phyloP scores from a whole-genome alignment of 2,329 filamentous ascomycete genomes.

The Akanthomyces lecanii region DNA sequence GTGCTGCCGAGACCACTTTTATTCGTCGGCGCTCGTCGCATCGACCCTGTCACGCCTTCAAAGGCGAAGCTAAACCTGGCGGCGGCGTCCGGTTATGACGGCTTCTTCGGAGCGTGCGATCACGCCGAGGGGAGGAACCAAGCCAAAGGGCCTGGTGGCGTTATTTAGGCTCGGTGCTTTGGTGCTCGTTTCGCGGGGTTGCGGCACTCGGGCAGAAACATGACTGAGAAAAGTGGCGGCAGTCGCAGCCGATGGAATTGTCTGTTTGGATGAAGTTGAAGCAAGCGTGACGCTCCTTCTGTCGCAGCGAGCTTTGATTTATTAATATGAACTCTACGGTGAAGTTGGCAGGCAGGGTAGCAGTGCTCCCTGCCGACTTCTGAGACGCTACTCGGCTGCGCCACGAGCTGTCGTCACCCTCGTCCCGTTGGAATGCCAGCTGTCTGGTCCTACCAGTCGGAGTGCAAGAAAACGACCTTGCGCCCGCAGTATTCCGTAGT shows the following conservation, averaged over 20 bases:
- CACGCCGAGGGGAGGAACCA: neutral
- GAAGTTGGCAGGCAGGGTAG: neutral
- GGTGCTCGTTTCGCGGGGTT: neutral
- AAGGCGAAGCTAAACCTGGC: neutral
- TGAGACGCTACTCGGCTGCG: neutral
- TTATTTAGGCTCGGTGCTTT: neutral
- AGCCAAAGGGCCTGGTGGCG: neutral
- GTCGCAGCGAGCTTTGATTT: neutral
- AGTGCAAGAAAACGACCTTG: too few relatives aligned
- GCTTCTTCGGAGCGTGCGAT: neutral
- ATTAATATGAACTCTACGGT: neutral
- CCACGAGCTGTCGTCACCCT: constrained; percentile 1
- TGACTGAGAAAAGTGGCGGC: neutral
- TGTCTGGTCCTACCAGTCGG: too few relatives aligned
- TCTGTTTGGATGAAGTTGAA: neutral
- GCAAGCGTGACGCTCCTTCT: neutral
- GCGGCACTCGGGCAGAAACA: neutral
- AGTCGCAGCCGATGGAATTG: neutral
- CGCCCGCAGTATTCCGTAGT: too few relatives aligned
- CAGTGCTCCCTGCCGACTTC: too few relatives aligned
- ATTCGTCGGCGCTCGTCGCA: neutral
- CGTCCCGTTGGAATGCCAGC: too few relatives aligned
- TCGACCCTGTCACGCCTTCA: neutral
- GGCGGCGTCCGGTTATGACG: neutral
- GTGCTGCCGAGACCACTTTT: neutral